These are phyloP conservation scores for Ascochyta viciae-villosae DNA, from an alignment of 2,329 filamentous ascomycete species.

Conservation along the genomic window DNA sequence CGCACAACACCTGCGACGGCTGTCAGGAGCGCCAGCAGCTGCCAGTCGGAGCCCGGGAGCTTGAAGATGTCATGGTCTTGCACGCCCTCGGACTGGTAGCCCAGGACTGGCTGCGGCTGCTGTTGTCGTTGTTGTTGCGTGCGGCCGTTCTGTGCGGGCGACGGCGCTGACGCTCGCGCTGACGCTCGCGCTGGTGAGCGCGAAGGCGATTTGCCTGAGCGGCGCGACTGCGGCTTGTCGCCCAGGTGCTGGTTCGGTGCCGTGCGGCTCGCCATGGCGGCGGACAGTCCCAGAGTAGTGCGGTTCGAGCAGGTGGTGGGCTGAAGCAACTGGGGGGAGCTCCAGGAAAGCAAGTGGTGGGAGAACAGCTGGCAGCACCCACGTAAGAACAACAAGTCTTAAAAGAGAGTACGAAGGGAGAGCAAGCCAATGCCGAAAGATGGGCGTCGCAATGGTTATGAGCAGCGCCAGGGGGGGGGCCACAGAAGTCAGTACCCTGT, in stretches of 20 bases:
- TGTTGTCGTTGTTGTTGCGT: conserved; percentile 51
- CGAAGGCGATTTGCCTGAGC: conserved; percentile 46
- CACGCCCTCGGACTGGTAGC: conserved; percentile 80
- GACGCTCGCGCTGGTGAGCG: conserved; percentile 40
- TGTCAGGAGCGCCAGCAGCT: conserved; percentile 75
- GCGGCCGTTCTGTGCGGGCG: conserved; percentile 14
- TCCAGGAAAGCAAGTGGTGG: conserved; percentile 16
- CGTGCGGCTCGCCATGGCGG: conserved; percentile 47
- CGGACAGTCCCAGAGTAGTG: conserved; percentile 30
- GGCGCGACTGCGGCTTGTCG: conserved; percentile 42
- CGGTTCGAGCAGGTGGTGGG: conserved; percentile 29
- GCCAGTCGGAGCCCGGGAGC: conserved; percentile 83
- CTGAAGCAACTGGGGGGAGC: conserved; percentile 21
- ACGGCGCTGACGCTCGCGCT: conserved; percentile 28
- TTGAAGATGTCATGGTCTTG: conserved; percentile 91
- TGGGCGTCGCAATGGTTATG: conserved; percentile 32
- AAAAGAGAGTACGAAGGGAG: conserved; percentile 47
- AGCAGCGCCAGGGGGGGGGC: conserved; percentile 31
- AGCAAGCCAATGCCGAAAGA: conserved; percentile 29
- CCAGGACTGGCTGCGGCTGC: conserved; percentile 42
- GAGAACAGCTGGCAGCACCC: conserved; percentile 19
- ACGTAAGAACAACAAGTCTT: conserved; percentile 25
- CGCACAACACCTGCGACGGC: conserved; percentile 79
- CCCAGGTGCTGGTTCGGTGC: conserved; percentile 38
- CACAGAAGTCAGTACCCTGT: conserved; percentile 36